Base-by-base conservation (phyloP, 1,284 basidiomycete genomes). In the Tilletia walkeri region DNA sequence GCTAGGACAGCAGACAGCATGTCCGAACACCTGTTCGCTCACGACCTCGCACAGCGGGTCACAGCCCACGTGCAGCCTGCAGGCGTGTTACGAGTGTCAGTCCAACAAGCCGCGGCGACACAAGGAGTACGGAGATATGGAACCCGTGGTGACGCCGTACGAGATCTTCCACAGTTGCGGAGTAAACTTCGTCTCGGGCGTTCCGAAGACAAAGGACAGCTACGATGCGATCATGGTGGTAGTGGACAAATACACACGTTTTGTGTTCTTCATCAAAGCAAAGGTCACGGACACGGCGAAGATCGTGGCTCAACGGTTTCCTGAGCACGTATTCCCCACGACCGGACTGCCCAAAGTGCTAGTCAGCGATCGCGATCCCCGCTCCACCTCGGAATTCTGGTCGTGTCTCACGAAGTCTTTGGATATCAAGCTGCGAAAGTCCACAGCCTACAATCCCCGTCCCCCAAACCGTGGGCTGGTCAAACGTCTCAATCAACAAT, bases 401-500 rank as follows among this genome's bases (percentile, higher is more conserved):
- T 20, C 5, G 3, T 20, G 36, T 14, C 65, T 66, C 12, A 45
- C 20, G 12, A 41, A 18, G n/a, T 14, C 12, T 18, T 20, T 66
- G 18, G 65, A 39, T 20, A 30, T 66, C 39, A 24, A 18, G 9
- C 30, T 48, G 10, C n/a, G 38, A 14, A 20, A 4, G n/a, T 45
- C 39, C 39, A 66, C 65, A 14, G 65, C 65, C 38, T 41, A 66
- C 20, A 47, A 66, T n/a, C n/a, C n/a, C n/a, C n/a, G n/a, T n/a
- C 41, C 65, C 65, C 2, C 65, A 66, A 20, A 14, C 59, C 10
- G 59, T 30, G 59, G 87, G 0, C 85, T 87, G 66, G 85, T 85
- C 0, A 85, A 88, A 75, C 72, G 59, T 6, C 5, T 34, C 20
- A 61, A 61, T 34, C n/a, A 34, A 18, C 30, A 36, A 34, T 30